Evolutionary conservation across 1,284 basidiomycete genomes (phyloP).

Genomic region (Sanghuangporus sanghuang): DNA sequence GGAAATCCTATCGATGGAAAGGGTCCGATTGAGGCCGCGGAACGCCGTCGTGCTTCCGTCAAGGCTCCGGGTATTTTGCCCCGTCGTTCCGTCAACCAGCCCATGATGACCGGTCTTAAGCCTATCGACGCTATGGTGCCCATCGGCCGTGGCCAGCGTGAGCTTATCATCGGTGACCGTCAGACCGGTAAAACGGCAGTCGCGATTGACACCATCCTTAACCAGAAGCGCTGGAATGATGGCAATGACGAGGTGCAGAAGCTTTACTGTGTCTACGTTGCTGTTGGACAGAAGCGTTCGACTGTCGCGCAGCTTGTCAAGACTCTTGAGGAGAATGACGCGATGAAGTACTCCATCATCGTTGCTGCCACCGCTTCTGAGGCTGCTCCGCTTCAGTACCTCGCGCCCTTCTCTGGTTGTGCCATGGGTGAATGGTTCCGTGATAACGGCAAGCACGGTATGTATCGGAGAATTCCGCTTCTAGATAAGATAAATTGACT

Average conservation of each 20-base stretch:
- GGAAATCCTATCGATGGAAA: conserved; percentile 99
- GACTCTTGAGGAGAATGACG: conserved; percentile 99
- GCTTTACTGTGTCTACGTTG: conserved; percentile 99
- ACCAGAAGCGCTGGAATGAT: conserved; percentile 99
- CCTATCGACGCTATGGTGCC: conserved; percentile 99
- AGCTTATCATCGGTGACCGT: conserved; percentile 99
- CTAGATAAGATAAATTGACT: neutral
- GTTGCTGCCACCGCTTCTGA: conserved; percentile 99
- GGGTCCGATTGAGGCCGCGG: conserved; percentile 90
- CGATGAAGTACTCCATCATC: conserved; percentile 99
- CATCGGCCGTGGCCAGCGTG: conserved; percentile 99
- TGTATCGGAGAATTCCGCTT: conserved; percentile 33
- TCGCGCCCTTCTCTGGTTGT: conserved; percentile 99
- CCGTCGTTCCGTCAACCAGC: conserved; percentile 99
- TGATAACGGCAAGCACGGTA: conserved; percentile 95
- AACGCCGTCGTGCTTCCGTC: conserved; percentile 94
- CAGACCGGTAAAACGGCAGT: conserved; percentile 99
- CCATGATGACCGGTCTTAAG: conserved; percentile 99
- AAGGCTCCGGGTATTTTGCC: conserved; percentile 99
- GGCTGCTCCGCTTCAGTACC: conserved; percentile 97
- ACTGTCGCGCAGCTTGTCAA: conserved; percentile 99
- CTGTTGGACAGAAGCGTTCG: conserved; percentile 98
- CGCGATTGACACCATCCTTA: conserved; percentile 99
- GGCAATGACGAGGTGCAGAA: conserved; percentile 95
- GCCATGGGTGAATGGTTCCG: conserved; percentile 99